phyloP scores from a whole-genome alignment of 768 basidiomycete species.

The Collybiopsis confluens region DNA sequence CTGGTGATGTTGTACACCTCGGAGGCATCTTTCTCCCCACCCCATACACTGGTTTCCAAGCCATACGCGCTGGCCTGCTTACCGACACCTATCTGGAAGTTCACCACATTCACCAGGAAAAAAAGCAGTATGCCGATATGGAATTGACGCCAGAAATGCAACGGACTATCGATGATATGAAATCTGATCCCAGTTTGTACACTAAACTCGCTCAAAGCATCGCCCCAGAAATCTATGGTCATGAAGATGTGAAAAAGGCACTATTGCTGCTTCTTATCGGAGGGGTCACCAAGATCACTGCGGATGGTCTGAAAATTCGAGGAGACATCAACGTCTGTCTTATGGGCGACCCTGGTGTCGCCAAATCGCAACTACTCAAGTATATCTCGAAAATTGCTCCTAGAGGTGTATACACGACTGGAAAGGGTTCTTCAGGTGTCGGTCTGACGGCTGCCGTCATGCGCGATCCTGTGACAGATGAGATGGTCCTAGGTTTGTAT shows the following conservation, averaged over 20 bases:
- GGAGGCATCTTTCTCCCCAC: constrained; percentile 97
- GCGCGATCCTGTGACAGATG: constrained; percentile 98
- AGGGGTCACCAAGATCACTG: constrained; percentile 91
- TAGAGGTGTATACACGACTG: constrained; percentile 96
- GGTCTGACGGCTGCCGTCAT: constrained; percentile 99
- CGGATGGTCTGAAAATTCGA: constrained; percentile 98
- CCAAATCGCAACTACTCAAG: constrained; percentile 94
- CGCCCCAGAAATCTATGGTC: constrained; percentile 98
- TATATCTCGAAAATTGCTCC: constrained; percentile 99
- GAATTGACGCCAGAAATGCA: constrained; percentile 85
- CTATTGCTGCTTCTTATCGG: constrained; percentile 89
- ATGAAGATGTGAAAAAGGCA: constrained; percentile 96
- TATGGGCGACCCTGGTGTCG: constrained; percentile 99
- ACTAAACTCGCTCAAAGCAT: constrained; percentile 87
- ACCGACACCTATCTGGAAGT: constrained; percentile 96
- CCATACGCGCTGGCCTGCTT: constrained; percentile 91
- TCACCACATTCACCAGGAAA: constrained; percentile 88
- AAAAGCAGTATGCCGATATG: constrained; percentile 97
- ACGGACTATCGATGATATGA: constrained; percentile 61
- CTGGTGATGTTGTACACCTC: constrained; percentile 92
- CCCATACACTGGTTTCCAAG: constrained; percentile 97
- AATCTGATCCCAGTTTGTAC: constrained; percentile 77
- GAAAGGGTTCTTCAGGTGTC: constrained; percentile 97
- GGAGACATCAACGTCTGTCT: constrained; percentile 97
- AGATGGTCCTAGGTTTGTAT: constrained; percentile 92